Conservation (phyloP, 2,329 filamentous ascomycete genomes). For the Trichoderma gracile region DNA sequence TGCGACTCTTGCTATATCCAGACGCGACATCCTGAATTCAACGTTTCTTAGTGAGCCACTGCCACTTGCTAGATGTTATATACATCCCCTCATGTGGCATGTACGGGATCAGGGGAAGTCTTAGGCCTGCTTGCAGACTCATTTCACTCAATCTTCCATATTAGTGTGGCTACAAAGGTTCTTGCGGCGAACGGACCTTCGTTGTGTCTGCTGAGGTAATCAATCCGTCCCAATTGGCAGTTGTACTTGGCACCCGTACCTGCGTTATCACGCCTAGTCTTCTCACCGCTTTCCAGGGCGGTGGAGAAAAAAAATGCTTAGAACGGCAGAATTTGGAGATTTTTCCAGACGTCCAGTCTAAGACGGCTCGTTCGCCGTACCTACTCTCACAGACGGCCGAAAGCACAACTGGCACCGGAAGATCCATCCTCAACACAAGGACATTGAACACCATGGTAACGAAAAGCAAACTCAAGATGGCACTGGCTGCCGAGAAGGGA, state of each 20-base stretch:
- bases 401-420: not conserved
- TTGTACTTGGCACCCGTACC: not conserved
- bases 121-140: too few relatives aligned
- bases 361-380: not conserved
- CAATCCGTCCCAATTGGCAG: not conserved
- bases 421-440: not conserved
- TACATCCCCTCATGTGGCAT: too few relatives aligned
- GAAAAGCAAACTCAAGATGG: slow-evolving; percentile 55
- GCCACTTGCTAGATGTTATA: too few relatives aligned
- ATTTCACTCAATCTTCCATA: too few relatives aligned
- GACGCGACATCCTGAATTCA: too few relatives aligned
- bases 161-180: too few relatives aligned
- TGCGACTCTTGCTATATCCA: too few relatives aligned
- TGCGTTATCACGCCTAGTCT: slow-evolving; percentile 15
- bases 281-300: slow-evolving; percentile 16
- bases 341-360: slow-evolving; percentile 5
- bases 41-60: too few relatives aligned
- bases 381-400: not conserved
- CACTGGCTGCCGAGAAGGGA: slow-evolving; percentile 57
- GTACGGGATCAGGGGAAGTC: too few relatives aligned
- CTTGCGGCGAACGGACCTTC: too few relatives aligned
- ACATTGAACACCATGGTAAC: slow-evolving; percentile 42
- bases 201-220: too few relatives aligned
- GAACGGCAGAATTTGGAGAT: slow-evolving; percentile 23
- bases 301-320: slow-evolving; percentile 14